Base-by-base conservation (phyloP, 768 basidiomycete genomes). In the Inosperma sp. region DNA sequence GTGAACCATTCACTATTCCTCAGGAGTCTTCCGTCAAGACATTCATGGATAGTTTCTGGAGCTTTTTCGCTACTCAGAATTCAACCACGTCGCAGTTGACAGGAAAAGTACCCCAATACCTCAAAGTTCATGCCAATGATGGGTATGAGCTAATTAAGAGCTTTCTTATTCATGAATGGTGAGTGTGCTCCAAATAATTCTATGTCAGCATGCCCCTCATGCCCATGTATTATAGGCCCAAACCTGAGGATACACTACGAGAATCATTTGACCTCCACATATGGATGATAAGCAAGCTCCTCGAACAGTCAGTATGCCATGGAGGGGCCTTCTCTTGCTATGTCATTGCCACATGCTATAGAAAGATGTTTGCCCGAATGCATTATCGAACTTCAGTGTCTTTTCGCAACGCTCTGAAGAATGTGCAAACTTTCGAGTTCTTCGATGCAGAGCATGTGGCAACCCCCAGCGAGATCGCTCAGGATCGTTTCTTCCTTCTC, bases 81-180 rank as follows among this genome's bases (percentile, higher is more conserved):
- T 25, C 23, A 41, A 12, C 13, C 40, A 9, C 3, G 23, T 39
- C 37, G 19, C 19, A 39, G 9, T 22, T 22, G 23, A 22, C 19
- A 22, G 37, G 19, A 39, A 3, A 41, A 25, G 3, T 41, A 7
- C 21, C 40, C 40, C 1, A 41, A 41, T 25, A 41, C 23, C 40
- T 26, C 40, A 41, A 41, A 26, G 23, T 23, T n/a, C n/a, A n/a
- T n/a, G n/a, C n/a, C n/a, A n/a, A n/a, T 41, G 40, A 21, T 7
- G 40, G 6, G 16, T 26, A 21, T 41, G 40, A 41, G 1, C 40
- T 41, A 41, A 21, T 41, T 25, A 26, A 26, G 23, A 41, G 23
- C 26, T 41, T 41, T 41, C 40, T 41, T 41, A 41, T 25, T 25
- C 13, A 40, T 25, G 39, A 40, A 25, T 40, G 39, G 39, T 40